Percentiles rank a stretch among this genome's conserved stretches.
Evolutionary conservation across 768 basidiomycete species (phyloP).

Genomic region (Dictyophora rubrovolvata): DNA sequence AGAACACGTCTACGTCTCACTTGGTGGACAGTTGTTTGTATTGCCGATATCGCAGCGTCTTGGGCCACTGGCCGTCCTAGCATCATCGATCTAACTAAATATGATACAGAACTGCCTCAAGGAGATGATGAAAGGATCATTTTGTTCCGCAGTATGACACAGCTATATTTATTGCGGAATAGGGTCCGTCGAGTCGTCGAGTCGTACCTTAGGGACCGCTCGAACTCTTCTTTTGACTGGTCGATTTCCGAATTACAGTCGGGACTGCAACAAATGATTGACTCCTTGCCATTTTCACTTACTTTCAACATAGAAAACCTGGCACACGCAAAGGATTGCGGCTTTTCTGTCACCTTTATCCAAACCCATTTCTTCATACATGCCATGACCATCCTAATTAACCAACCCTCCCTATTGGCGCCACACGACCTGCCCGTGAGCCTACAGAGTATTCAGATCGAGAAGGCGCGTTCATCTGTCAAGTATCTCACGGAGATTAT

Average conservation of each 20-base stretch:
- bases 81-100: not conserved
- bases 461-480: not conserved
- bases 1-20: conserved; percentile 3
- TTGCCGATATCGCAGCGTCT: conserved; percentile 3
- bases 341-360: not conserved
- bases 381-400: not conserved
- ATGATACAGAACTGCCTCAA: not conserved
- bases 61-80: not conserved
- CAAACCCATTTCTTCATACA: conserved; percentile 8
- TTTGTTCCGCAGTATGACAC: not conserved
- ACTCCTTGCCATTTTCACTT: not conserved
- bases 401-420: conserved; percentile 5
- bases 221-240: not conserved
- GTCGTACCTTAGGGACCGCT: not conserved
- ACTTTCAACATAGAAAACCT: conserved; percentile 1
- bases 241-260: not conserved
- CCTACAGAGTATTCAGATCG: not conserved
- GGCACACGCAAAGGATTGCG: not conserved
- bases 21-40: conserved; percentile 8
- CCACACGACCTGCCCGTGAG: not conserved
- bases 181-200: not conserved
- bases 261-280: not conserved
- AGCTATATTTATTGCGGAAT: conserved; percentile 1
- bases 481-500: conserved; percentile 2
- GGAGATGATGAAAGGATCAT: conserved; percentile 1